A percentile compares a stretch with the other conserved stretches of the same genome.
phyloP scores from a whole-genome alignment of 257 asterid species.

The Solanum etuberosum region DNA sequence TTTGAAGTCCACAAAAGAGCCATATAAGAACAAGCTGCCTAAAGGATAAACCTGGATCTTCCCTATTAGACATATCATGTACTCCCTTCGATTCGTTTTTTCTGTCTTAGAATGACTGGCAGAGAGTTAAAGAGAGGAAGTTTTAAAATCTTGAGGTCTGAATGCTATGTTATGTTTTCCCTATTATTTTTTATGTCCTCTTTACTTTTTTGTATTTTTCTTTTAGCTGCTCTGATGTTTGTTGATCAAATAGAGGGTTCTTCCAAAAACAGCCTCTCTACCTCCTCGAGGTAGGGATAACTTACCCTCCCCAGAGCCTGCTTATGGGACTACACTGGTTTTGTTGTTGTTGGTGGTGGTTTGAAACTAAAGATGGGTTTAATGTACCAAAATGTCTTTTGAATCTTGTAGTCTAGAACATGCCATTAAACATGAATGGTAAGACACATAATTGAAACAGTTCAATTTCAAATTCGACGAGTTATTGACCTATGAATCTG shows the following conservation, averaged over 20 bases:
- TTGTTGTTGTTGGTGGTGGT: neutral
- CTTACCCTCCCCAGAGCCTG: neutral
- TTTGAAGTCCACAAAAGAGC: neutral
- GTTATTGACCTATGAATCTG: neutral
- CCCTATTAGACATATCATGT: neutral
- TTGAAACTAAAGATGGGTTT: neutral
- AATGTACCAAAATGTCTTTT: neutral
- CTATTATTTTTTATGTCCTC: neutral
- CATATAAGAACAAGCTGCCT: neutral
- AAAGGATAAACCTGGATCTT: neutral
- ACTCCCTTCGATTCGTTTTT: neutral
- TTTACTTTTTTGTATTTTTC: neutral
- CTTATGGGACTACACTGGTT: neutral
- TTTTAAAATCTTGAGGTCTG: neutral
- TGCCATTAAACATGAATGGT: neutral
- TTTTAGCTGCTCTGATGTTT: neutral
- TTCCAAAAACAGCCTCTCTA: neutral
- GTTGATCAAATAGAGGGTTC: neutral
- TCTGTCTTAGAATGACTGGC: neutral
- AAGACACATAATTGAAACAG: neutral
- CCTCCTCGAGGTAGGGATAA: neutral
- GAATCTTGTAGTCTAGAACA: neutral
- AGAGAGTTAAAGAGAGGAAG: neutral
- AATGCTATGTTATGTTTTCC: neutral
- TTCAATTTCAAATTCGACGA: neutral